Base-by-base conservation (phyloP, 2,329 filamentous ascomycete genomes). In the Stagonosporopsis cucurbitacearum region DNA sequence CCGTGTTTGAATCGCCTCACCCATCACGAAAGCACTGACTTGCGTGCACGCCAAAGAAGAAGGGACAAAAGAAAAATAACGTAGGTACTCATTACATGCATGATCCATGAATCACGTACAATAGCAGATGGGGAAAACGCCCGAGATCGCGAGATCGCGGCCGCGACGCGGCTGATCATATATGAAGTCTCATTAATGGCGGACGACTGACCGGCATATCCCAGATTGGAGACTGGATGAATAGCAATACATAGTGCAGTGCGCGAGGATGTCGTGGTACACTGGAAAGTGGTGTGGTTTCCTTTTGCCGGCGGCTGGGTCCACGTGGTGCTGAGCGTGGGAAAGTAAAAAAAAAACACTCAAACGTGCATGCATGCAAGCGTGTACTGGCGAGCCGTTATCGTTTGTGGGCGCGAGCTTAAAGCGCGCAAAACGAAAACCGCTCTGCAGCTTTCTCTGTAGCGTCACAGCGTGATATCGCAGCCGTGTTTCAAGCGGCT, bases 81-180 rank as follows among this genome's bases (percentile, higher is more conserved):
- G n/a, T n/a, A n/a, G n/a, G n/a, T n/a, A n/a, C n/a, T n/a, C n/a
- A n/a, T n/a, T n/a, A n/a, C n/a, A n/a, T n/a, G n/a, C n/a, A n/a
- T n/a, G n/a, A 44, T 49, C 23, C 44, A 39, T 49, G 51, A 54
- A 20, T 54, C 51, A 19, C 17, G n/a, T 26, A n/a, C n/a, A n/a
- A n/a, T n/a, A 12, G 19, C 13, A 25, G 25, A 22, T n/a, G 12
- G 15, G 2, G 4, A 32, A 19, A 36, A 32, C 26, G 23, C 42
- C 45, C 51, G 39, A 54, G 45, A 55, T 55, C 52, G 45, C 52
- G 33, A 55, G 40, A 55, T 55, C 45, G 40, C 22, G 33, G 33
- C 52, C 33, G 39, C 20, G 25, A 26, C 26, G 45, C 52, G 45
- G 45, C 40, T 45, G 48, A 49, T 45, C 12, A 11, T 15, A 55